Conservation (phyloP, 148 eudicot genomes). For the Cornus suecica region DNA sequence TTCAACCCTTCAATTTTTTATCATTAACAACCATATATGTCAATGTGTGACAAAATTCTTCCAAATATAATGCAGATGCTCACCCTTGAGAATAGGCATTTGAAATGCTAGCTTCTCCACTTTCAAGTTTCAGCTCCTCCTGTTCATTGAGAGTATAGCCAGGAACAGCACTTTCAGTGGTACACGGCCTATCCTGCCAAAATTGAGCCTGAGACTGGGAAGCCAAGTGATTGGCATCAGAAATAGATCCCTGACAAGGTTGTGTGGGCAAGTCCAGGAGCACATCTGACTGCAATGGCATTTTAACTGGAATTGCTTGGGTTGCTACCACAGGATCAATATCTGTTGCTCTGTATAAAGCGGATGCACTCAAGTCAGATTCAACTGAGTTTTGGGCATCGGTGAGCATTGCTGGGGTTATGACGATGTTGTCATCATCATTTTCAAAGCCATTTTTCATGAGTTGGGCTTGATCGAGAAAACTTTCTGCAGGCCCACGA, state of each 20-base stretch:
- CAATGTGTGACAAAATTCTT: background rate
- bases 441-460: conserved; percentile 48
- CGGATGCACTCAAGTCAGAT: conserved; percentile 42
- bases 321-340: conserved; percentile 22
- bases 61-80: conserved; percentile 25
- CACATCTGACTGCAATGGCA: conserved; percentile 36
- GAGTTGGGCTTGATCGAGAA: conserved; percentile 47
- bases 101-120: conserved; percentile 51
- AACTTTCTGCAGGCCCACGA: conserved; percentile 55
- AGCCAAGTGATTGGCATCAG: conserved; percentile 42
- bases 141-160: conserved; percentile 25
- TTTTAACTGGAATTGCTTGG: conserved; percentile 32
- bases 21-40: background rate
- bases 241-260: conserved; percentile 35
- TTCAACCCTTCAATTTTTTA: background rate
- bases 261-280: conserved; percentile 21
- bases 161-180: conserved; percentile 39
- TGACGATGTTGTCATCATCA: conserved; percentile 41
- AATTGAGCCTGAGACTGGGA: conserved; percentile 31
- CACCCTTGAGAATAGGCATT: conserved; percentile 76
- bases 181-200: conserved; percentile 33
- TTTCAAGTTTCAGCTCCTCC: conserved; percentile 40
- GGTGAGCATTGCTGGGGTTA: conserved; percentile 31
- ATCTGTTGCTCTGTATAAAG: conserved; percentile 37
- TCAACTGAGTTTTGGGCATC: conserved; percentile 46